phyloP scores from a whole-genome alignment of 1,284 basidiomycete genomes.

The Takashimella tepidaria region DNA sequence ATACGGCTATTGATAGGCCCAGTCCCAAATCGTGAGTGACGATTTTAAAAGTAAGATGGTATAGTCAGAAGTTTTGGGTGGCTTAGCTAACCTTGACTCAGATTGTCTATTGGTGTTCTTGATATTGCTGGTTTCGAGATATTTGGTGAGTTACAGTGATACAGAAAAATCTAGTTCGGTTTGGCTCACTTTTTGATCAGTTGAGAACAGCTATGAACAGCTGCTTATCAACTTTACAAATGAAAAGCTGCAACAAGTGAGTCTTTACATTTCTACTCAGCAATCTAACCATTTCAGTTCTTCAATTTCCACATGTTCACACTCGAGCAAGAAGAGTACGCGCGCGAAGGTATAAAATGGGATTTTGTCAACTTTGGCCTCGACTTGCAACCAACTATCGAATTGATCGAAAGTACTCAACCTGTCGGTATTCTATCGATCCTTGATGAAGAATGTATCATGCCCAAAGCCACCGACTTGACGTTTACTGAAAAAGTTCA shows the following conservation, averaged over 20 bases:
- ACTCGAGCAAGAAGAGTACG: constrained; percentile 97
- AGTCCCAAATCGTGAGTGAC: constrained; percentile 70
- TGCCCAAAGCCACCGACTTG: constrained; percentile 93
- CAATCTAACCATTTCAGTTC: constrained; percentile 51
- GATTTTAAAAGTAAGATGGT: too few relatives aligned
- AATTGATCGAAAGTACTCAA: constrained; percentile 75
- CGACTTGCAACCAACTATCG: constrained; percentile 96
- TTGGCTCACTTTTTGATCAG: constrained; percentile 17
- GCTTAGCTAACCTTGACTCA: constrained; percentile 36
- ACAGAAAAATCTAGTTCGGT: background rate
- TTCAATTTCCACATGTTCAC: constrained; percentile 99
- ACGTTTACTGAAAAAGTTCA: constrained; percentile 90
- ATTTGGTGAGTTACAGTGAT: constrained; percentile 48
- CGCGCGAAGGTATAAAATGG: constrained; percentile 96
- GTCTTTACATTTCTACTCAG: background rate
- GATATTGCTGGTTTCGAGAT: constrained; percentile 99
- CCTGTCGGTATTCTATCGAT: constrained; percentile 88
- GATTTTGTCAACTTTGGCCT: constrained; percentile 98
- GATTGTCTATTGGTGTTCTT: constrained; percentile 89
- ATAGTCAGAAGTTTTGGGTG: too few relatives aligned
- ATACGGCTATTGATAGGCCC: constrained; percentile 86
- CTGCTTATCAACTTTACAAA: constrained; percentile 99
- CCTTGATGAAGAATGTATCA: constrained; percentile 98
- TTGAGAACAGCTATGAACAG: constrained; percentile 88
- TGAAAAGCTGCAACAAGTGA: constrained; percentile 80